These are phyloP conservation scores for Theobroma grandiflorum DNA, from an alignment of 441 rosid species.

Conservation along the genomic window DNA sequence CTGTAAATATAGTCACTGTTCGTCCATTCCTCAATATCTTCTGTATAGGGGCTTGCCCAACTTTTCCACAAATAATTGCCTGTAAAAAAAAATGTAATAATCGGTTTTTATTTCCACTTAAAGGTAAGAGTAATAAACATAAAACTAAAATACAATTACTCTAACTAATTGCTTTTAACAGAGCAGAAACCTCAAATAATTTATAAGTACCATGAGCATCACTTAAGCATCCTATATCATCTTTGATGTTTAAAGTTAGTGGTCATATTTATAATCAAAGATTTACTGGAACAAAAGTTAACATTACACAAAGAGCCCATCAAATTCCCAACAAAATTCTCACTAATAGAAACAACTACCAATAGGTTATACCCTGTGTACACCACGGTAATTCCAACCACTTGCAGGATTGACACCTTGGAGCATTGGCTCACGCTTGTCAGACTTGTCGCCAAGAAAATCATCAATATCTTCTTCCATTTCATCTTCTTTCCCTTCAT, in stretches of 20 bases:
- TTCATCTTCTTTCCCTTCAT: conserved; percentile 33
- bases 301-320: background rate
- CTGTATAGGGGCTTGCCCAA: conserved; percentile 89
- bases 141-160: background rate
- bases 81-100: conserved; percentile 19
- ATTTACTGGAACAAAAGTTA: background rate
- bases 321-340: background rate
- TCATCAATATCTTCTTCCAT: conserved; percentile 52
- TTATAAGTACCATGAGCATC: background rate
- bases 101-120: background rate
- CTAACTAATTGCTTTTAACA: conserved; percentile 5
- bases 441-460: conserved; percentile 51
- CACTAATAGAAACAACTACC: background rate
- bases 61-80: conserved; percentile 94
- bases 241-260: background rate
- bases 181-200: background rate
- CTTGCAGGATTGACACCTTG: conserved; percentile 89
- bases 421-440: conserved; percentile 62
- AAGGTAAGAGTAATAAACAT: background rate
- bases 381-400: conserved; percentile 96
- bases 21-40: conserved; percentile 89
- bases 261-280: background rate
- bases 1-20: conserved; percentile 84
- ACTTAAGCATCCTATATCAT: background rate
- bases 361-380: conserved; percentile 69